Evolutionary conservation across 805 yeast genomes (phyloP), one percentile per base, ranked within the genome.

Genomic region (Kuraishia capsulata): DNA sequence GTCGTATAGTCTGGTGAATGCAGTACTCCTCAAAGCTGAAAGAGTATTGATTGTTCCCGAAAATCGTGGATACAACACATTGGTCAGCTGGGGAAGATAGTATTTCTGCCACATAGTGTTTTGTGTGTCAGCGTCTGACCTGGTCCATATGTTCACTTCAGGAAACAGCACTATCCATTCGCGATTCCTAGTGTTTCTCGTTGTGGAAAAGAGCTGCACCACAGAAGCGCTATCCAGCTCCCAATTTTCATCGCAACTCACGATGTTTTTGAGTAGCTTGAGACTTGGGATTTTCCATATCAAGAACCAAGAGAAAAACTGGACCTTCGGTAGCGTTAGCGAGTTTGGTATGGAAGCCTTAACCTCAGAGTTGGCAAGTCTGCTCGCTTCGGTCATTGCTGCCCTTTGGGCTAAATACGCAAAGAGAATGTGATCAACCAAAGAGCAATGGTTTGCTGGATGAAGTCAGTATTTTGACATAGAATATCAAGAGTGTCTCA

Each of bases 111-210:
- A 67, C 43, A 77, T 66, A 23, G 69, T 65, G 30, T 67, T 62
- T 43, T 87, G 94, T 30, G 70, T 37, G 49, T 54, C 45, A 34
- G 62, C 53, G 33, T 67, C 66, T 28, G 69, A 69, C 9, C 69
- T 62, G 0, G 78, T 72, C 55, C 74, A 71, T 5, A 82, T 73
- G 49, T 82, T 83, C 4, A 84, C 96, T 56, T 89, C 97, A 0
- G 97, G 97, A 46, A 88, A 88, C 6, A 84, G 45, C 1, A 79
- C 76, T 0, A 87, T 48, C 85, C 94, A 78, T 46, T 73, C 70
- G 20, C 62, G 64, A n/a, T 47, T 52, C 26, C 55, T 65, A 2
- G 66, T 64, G n/a, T 44, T 48, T 4, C 64, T 23, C 17, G 68
- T 48, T 17, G 54, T 49, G 6, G 55, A 53, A 42, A 73, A 71